A percentile compares a stretch with the other conserved stretches of the same genome.
Evolutionary conservation across 805 yeast genomes (phyloP).

Genomic region (Candida railenensis): DNA sequence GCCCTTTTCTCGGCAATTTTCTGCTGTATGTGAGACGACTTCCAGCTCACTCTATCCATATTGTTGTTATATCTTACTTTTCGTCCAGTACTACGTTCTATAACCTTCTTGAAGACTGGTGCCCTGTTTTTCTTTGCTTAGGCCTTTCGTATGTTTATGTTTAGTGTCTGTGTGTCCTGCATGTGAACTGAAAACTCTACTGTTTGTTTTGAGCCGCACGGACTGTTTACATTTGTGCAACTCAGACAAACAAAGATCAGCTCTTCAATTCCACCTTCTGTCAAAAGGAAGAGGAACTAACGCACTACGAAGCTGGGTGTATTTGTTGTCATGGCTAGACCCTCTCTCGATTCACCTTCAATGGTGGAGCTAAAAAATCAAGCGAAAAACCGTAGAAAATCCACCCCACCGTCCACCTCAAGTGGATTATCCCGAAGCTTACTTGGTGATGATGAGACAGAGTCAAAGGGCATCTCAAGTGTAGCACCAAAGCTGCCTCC

Average conservation of each 20-base stretch:
- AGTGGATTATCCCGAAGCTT: not conserved
- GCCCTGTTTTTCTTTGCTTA: too few species aligned
- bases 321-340: constrained; percentile 15
- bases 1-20: constrained; percentile 45
- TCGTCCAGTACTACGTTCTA: too few species aligned
- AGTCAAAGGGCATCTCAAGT: not conserved
- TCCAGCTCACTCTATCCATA: not conserved
- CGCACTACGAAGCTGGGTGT: not conserved
- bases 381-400: constrained; percentile 5
- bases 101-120: too few species aligned
- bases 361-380: constrained; percentile 12
- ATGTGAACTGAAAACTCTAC: too few species aligned
- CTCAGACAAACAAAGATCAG: too few species aligned
- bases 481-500: constrained; percentile 1
- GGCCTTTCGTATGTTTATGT: too few species aligned
- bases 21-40: constrained; percentile 15
- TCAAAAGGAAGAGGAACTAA: not conserved
- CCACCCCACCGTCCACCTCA: not conserved
- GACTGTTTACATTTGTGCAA: constrained; percentile 1
- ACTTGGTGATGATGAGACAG: not conserved
- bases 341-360: constrained; percentile 15
- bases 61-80: not conserved
- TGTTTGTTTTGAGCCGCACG: not conserved
- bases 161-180: too few species aligned
- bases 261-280: not conserved